Evolutionary conservation across 176 grass and related monocot genomes (phyloP).

Genomic region (Luzula sylvatica): DNA sequence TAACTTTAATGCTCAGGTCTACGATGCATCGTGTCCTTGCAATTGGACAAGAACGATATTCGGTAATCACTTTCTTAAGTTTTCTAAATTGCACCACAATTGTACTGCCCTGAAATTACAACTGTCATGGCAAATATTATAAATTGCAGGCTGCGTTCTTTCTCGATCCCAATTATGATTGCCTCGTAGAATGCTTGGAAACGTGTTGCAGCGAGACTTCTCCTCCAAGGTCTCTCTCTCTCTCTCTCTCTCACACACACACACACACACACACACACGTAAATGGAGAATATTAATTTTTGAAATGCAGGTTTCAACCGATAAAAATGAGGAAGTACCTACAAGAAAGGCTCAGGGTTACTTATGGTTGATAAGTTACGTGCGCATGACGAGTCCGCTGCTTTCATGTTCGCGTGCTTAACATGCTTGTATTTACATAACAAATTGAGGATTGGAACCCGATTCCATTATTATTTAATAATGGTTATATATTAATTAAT

Average conservation of each 20-base stretch:
- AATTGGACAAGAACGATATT: conserved; percentile 65
- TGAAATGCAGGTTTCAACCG: conserved; percentile 49
- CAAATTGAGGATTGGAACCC: no score
- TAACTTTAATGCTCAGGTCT: conserved; percentile 37
- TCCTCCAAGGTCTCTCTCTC: conserved; percentile 62
- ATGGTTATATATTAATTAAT: no score
- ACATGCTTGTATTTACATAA: no score
- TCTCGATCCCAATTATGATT: conserved; percentile 48
- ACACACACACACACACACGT: neutral
- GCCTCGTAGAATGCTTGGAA: conserved; percentile 63
- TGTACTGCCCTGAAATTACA: no score
- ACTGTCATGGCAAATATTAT: conserved; percentile 25
- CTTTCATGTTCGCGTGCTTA: no score
- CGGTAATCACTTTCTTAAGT: conserved; percentile 34
- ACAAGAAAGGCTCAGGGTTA: conserved; percentile 33
- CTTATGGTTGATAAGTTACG: conserved; percentile 26
- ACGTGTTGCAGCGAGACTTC: conserved; percentile 48
- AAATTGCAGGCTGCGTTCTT: conserved; percentile 58
- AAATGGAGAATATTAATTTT: neutral
- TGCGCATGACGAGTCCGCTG: no score
- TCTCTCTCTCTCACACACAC: conserved; percentile 9
- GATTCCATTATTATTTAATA: no score
- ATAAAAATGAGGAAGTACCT: conserved; percentile 43
- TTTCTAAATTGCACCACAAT: no score
- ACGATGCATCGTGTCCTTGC: conserved; percentile 68